phyloP scores from a whole-genome alignment of 2,329 filamentous ascomycete species.

The Monilinia aucupariae region DNA sequence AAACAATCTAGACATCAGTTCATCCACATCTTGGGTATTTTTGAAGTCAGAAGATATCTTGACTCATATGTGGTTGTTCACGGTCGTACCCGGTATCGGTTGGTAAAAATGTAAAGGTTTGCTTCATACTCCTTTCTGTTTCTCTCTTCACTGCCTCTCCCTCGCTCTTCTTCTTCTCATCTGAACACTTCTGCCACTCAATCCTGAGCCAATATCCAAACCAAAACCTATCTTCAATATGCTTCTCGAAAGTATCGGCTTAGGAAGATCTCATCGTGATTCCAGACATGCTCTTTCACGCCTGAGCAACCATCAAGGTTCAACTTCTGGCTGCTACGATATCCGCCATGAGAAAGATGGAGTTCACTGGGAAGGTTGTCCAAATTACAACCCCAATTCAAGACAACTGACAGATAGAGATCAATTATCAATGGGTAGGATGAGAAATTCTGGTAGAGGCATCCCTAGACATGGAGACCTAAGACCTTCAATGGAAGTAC shows the following conservation, averaged over 20 bases:
- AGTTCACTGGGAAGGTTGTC: constrained; percentile 13
- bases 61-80: constrained; percentile 1
- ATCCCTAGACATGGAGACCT: not conserved
- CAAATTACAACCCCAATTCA: constrained; percentile 1
- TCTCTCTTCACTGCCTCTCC: not conserved
- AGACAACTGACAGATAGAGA: constrained; percentile 3
- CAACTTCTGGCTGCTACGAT: constrained; percentile 8
- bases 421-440: not conserved
- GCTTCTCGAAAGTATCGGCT: constrained; percentile 7
- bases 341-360: constrained; percentile 11
- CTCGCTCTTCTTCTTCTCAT: not conserved
- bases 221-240: not conserved
- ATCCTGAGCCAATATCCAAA: not conserved
- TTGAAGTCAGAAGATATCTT: constrained; percentile 2
- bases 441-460: not conserved
- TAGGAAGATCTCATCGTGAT: constrained; percentile 3
- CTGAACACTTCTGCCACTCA: not conserved
- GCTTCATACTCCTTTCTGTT: not conserved
- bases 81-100: constrained; percentile 9
- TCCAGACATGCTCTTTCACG: constrained; percentile 10
- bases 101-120: not conserved
- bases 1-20: constrained; percentile 2
- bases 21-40: not conserved
- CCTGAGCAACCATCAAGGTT: not conserved
- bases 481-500: not conserved